Evolutionary conservation across 306 rosid species (phyloP), one percentile per base, ranked within the genome.

Genomic region (Gillenia trifoliata): DNA sequence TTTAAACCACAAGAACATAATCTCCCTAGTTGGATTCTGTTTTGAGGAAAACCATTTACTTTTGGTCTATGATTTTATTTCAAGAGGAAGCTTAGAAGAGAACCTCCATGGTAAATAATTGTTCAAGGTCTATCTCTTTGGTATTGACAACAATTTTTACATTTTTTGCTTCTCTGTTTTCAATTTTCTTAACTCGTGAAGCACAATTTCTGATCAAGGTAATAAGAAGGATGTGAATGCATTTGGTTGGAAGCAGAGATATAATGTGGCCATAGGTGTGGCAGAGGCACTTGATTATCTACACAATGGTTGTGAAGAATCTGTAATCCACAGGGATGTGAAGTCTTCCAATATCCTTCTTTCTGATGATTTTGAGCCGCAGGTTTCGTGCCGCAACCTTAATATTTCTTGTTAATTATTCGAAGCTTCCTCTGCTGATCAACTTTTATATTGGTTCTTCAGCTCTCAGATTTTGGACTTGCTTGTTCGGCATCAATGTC

Each of bases 381-480:
- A 88, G 94, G 99, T 94, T 40, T 56, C 62, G 34, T 70, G 11
- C n/a, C n/a, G 23, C 68, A 77, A 64, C 60, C 66, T 26, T 23
- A 20, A 29, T 56, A 6, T 69, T 26, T 62, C 41, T 43, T 10
- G 57, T 41, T 75, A 10, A 64, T 73, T 45, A 15, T 69, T 75
- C n/a, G 66, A 20, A n/a, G n/a, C 26, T 66, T 31, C 75, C 12
- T 16, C 17, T 72, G 54, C 76, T 77, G 30, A 63, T 80, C 52
- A 52, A 68, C 67, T 17, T 28, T 76, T 62, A 31, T 70, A 25
- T 25, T 78, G 62, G 70, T 10, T 82, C 36, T 66, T 66, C 97
- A 94, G 99, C 99, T 94, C 77, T 88, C 99, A 0, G 97, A 94
- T 87, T 94, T n/a, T 77, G 97, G 97, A 73, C 88, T 94, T 69